Evolutionary conservation across 768 basidiomycete genomes (phyloP).

Genomic region (Tulasnella calospora): DNA sequence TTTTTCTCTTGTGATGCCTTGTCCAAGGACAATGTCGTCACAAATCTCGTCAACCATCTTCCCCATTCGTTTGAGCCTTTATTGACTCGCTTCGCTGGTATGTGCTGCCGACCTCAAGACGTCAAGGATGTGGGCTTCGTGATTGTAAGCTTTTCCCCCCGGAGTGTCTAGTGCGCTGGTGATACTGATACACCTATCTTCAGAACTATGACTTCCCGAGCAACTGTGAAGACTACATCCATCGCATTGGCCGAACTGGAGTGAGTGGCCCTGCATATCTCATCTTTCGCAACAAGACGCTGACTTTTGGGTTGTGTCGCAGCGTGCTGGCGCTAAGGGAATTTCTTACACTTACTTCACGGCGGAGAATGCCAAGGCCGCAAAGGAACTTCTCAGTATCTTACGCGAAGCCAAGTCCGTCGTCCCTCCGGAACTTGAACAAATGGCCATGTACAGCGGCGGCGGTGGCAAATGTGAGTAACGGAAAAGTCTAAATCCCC

Average conservation of each 20-base stretch:
- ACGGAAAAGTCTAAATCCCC: not conserved
- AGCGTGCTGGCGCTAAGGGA: conserved; percentile 91
- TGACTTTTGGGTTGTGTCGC: conserved; percentile 29
- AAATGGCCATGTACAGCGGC: conserved; percentile 85
- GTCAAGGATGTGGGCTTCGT: conserved; percentile 99
- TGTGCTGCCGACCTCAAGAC: conserved; percentile 49
- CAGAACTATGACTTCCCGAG: conserved; percentile 98
- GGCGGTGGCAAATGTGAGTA: conserved; percentile 50
- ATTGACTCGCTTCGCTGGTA: conserved; percentile 35
- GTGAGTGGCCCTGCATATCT: conserved; percentile 41
- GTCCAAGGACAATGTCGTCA: conserved; percentile 21
- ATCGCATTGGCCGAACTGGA: conserved; percentile 97
- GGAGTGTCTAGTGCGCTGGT: conserved; percentile 9
- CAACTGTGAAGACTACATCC: conserved; percentile 97
- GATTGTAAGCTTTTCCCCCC: conserved; percentile 56
- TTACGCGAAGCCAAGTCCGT: conserved; percentile 79
- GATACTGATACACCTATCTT: conserved; percentile 27
- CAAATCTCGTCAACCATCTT: not conserved
- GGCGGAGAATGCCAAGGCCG: conserved; percentile 90
- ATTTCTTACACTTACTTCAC: conserved; percentile 95
- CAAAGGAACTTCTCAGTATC: conserved; percentile 84
- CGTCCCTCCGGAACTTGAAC: conserved; percentile 84
- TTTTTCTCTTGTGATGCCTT: conserved; percentile 29
- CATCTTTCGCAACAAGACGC: not conserved
- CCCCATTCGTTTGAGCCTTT: conserved; percentile 30